Base-by-base conservation (phyloP, 139 green algal species). In the Chlorella sp. region DNA sequence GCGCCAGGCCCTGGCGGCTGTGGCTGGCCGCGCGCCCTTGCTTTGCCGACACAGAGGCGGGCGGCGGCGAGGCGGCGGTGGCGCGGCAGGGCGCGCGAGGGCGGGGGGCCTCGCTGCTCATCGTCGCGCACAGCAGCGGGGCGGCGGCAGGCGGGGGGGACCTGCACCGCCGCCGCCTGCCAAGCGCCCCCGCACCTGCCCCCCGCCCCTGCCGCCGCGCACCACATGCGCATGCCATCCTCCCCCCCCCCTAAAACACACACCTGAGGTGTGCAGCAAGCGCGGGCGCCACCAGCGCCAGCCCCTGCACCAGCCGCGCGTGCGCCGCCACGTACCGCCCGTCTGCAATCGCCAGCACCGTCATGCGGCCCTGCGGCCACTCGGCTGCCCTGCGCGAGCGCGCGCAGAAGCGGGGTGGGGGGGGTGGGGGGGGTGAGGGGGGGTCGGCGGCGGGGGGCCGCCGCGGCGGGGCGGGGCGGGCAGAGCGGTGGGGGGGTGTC, bases 271-370 rank as follows among this genome's bases (percentile, higher is more conserved):
- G 33, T 29, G 15, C 35, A 73, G 48, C 14, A n/a, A 19, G 29
- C n/a, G 67, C 73, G 8, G 61, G 73, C 17, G 31, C 45, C 21
- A 71, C 61, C 19, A 79, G n/a, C 33, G 71, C 75, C 76, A 86
- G 76, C 48, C 50, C 71, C 81, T 78, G 73, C 55, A 90, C 72
- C 21, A 91, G 80, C 15, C 72, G 74, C 27, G 88, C 88, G 38
- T 94, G 84, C 43, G 31, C 25, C 5, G 77, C 55, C 48, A 87
- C 67, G 74, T 92, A 94, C 35, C 82, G 35, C 41, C 85, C 81
- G 7, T 91, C 85, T n/a, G 36, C 42, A 8, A 88, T 58, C 7
- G 83, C 72, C 0, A 73, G 19, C 6, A 81, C 48, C 36, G 62
- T 76, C 45, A 68, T 73, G 17, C 82, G 67, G 15, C 79, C 77